Percentiles rank a stretch among this genome's conserved stretches.
Evolutionary conservation across 495 filamentous ascomycete species (phyloP).

Genomic region (Collariella sp.): DNA sequence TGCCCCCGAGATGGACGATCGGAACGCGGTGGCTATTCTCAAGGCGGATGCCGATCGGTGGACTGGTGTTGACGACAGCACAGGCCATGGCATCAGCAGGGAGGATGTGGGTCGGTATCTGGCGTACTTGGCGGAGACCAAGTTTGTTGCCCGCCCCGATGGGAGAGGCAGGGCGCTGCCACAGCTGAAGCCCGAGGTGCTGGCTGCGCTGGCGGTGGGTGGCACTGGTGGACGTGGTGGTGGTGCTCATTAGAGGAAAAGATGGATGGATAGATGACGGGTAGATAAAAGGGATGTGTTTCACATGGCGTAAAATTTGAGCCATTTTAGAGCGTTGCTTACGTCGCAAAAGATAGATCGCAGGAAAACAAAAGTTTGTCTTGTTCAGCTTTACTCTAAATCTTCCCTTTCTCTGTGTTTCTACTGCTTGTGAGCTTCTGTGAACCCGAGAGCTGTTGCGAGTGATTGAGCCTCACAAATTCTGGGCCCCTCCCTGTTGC

Average conservation of each 20-base stretch:
- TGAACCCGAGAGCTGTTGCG: too few species aligned
- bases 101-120: slow-evolving; percentile 66
- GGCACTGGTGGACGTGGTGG: slow-evolving; percentile 27
- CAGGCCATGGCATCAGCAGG: slow-evolving; percentile 54
- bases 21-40: slow-evolving; percentile 57
- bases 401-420: too few species aligned
- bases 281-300: not conserved
- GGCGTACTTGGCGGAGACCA: slow-evolving; percentile 59
- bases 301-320: not conserved
- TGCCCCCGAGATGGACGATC: slow-evolving; percentile 73
- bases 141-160: slow-evolving; percentile 56
- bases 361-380: too few species aligned
- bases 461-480: too few species aligned
- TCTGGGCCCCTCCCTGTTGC: too few species aligned
- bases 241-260: slow-evolving; percentile 18
- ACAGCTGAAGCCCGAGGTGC: slow-evolving; percentile 43
- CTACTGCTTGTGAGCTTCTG: too few species aligned
- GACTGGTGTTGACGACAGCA: slow-evolving; percentile 55
- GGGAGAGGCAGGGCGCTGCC: slow-evolving; percentile 43
- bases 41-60: slow-evolving; percentile 49
- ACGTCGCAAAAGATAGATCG: too few species aligned
- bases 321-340: too few species aligned
- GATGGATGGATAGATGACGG: not conserved
- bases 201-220: slow-evolving; percentile 33
- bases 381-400: too few species aligned